phyloP scores from a whole-genome alignment of 805 yeast species.

The Pichia nanzhaoensis region DNA sequence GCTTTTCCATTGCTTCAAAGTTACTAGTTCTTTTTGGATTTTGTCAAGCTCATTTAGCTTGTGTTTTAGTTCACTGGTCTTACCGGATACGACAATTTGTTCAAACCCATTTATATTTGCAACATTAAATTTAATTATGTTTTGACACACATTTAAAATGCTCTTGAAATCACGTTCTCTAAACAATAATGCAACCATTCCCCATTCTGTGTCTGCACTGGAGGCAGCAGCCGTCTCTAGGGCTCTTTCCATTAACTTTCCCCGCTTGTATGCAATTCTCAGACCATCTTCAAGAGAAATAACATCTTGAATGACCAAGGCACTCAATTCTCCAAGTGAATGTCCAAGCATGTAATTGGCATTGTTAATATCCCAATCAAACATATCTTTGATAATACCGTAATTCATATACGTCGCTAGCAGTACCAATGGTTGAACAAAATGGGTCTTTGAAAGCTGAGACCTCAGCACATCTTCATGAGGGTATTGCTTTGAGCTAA shows the following conservation, averaged over 20 bases:
- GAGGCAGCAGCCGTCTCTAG: slow-evolving; percentile 4
- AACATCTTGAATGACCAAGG: slow-evolving; percentile 24
- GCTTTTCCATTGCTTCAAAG: slow-evolving; percentile 19
- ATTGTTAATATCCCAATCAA: slow-evolving; percentile 15
- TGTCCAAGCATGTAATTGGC: slow-evolving; percentile 29
- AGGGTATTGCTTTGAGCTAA: slow-evolving; percentile 10
- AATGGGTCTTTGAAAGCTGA: slow-evolving; percentile 7
- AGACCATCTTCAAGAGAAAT: slow-evolving; percentile 24
- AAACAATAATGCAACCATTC: slow-evolving; percentile 29
- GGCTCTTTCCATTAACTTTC: slow-evolving; percentile 28
- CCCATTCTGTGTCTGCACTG: slow-evolving; percentile 22
- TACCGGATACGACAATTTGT: slow-evolving; percentile 32
- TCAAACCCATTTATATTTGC: slow-evolving; percentile 31
- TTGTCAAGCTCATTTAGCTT: slow-evolving; percentile 14
- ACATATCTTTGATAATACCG: slow-evolving; percentile 12
- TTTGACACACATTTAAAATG: slow-evolving; percentile 13
- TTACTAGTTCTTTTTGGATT: slow-evolving; percentile 12
- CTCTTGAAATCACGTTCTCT: slow-evolving; percentile 19
- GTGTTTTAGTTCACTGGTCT: slow-evolving; percentile 12
- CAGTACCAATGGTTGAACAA: slow-evolving; percentile 15
- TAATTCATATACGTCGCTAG: slow-evolving; percentile 21
- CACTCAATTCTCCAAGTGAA: slow-evolving; percentile 31
- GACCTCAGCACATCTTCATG: not conserved
- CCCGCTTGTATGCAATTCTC: slow-evolving; percentile 23
- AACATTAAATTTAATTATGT: slow-evolving; percentile 17